A percentile compares a stretch with the other conserved stretches of the same genome.
Evolutionary conservation across 1,139 yeast genomes (phyloP).

Genomic region (Hyphopichia khmerensis): DNA sequence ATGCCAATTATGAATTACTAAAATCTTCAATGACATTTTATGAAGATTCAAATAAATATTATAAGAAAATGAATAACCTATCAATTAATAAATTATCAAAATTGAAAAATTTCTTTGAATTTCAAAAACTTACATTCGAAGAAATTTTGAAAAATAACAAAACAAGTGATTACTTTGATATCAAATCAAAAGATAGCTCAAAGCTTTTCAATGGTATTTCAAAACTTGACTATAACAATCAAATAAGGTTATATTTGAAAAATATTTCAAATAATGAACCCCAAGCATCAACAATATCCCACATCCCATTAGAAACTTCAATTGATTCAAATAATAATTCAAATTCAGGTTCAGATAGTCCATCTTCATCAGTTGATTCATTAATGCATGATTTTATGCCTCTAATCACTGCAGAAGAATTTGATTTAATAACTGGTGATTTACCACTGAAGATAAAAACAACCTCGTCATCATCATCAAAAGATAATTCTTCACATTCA

Average conservation of each 20-base stretch:
- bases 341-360: constrained; percentile 4
- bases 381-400: constrained; percentile 48
- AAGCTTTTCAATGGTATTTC: constrained; percentile 33
- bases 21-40: constrained; percentile 35
- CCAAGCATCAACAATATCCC: not conserved
- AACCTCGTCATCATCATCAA: constrained; percentile 10
- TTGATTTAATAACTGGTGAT: constrained; percentile 42
- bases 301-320: not conserved
- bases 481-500: constrained; percentile 11
- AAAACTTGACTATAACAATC: constrained; percentile 27
- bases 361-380: constrained; percentile 2
- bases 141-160: constrained; percentile 18
- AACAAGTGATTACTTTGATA: constrained; percentile 21
- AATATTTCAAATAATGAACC: constrained; percentile 11
- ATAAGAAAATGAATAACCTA: constrained; percentile 29
- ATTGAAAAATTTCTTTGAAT: constrained; percentile 40
- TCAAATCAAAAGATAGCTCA: constrained; percentile 36
- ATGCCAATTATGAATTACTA: constrained; percentile 34
- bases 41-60: constrained; percentile 38
- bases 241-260: constrained; percentile 24
- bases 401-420: constrained; percentile 35
- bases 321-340: not conserved
- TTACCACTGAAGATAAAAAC: constrained; percentile 24
- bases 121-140: constrained; percentile 30
- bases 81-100: constrained; percentile 38